These are phyloP conservation scores for Chaetomiaceae sp. DNA, from an alignment of 2,329 filamentous ascomycete genomes.

Conservation along the genomic window DNA sequence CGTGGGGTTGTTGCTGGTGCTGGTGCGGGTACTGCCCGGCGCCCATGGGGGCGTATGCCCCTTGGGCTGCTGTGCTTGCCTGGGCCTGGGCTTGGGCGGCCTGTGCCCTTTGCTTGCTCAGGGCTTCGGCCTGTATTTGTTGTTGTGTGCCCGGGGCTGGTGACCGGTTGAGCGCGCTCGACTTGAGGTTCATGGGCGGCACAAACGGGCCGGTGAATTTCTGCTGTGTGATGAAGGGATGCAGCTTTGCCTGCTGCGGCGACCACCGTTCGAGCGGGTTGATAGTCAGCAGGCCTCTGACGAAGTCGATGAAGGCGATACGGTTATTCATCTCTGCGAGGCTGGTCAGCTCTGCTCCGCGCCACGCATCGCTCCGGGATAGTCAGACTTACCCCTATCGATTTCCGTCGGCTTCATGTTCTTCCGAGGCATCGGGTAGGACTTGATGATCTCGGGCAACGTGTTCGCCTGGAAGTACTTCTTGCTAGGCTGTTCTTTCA, in stretches of 20 bases:
- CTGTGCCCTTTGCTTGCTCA: conserved; percentile 85
- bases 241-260: conserved; percentile 92
- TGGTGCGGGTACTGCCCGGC: conserved; percentile 47
- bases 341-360: conserved; percentile 19
- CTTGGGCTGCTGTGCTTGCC: conserved; percentile 63
- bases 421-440: conserved; percentile 96
- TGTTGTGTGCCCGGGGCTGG: conserved; percentile 91
- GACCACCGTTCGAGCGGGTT: conserved; percentile 97
- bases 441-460: conserved; percentile 93
- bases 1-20: conserved; percentile 42
- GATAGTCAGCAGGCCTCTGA: conserved; percentile 85
- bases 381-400: conserved; percentile 73
- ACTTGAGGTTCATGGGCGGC: conserved; percentile 93
- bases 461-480: conserved; percentile 97
- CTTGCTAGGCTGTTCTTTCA: conserved; percentile 98
- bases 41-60: conserved; percentile 55
- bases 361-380: neutral
- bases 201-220: conserved; percentile 97
- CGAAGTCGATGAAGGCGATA: conserved; percentile 96
- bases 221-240: conserved; percentile 97
- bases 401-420: conserved; percentile 99
- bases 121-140: conserved; percentile 88
- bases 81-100: conserved; percentile 63
- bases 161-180: conserved; percentile 77
- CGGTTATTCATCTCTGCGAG: conserved; percentile 92